Evolutionary conservation across 192 early-diverging fungal genomes (phyloP).

Genomic region (Coemansia sp.): DNA sequence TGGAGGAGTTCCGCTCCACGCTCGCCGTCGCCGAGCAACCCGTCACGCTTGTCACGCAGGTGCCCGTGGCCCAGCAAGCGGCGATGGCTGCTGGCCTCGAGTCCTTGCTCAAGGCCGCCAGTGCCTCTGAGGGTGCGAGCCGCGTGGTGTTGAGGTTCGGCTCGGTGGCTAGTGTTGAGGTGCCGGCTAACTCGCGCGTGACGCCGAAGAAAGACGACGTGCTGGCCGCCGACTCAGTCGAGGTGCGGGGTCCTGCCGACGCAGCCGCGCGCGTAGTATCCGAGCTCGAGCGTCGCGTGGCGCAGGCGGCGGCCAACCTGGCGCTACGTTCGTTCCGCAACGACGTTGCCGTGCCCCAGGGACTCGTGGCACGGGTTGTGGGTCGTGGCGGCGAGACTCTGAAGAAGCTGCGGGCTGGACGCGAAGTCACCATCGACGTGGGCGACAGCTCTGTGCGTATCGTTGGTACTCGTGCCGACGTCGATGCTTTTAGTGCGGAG

Average conservation of each 20-base stretch:
- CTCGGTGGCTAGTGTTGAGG: conserved; percentile 34
- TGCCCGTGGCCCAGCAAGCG: conserved; percentile 80
- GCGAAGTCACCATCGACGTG: conserved; percentile 75
- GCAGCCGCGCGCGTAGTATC: conserved; percentile 75
- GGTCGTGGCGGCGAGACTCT: conserved; percentile 90
- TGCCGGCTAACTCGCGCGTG: conserved; percentile 52
- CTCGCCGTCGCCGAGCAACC: conserved; percentile 70
- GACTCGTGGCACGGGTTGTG: conserved; percentile 75
- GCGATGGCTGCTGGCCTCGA: conserved; percentile 76
- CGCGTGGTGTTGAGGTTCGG: conserved; percentile 78
- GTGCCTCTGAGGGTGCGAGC: conserved; percentile 50
- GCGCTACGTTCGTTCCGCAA: conserved; percentile 70
- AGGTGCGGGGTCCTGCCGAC: conserved; percentile 79
- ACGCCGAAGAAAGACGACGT: conserved; percentile 50
- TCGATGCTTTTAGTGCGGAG: conserved; percentile 71
- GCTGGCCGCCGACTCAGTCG: conserved; percentile 69
- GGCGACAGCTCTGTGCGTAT: conserved; percentile 62
- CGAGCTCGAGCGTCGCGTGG: conserved; percentile 70
- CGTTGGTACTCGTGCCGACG: conserved; percentile 78
- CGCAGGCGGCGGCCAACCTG: conserved; percentile 73
- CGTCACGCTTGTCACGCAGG: conserved; percentile 59
- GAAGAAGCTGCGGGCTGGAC: conserved; percentile 75
- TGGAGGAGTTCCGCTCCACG: conserved; percentile 72
- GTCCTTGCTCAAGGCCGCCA: conserved; percentile 60
- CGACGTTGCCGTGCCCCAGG: conserved; percentile 74